phyloP scores from a whole-genome alignment of 2,329 filamentous ascomycete genomes.

The Bipolaris zeicola region DNA sequence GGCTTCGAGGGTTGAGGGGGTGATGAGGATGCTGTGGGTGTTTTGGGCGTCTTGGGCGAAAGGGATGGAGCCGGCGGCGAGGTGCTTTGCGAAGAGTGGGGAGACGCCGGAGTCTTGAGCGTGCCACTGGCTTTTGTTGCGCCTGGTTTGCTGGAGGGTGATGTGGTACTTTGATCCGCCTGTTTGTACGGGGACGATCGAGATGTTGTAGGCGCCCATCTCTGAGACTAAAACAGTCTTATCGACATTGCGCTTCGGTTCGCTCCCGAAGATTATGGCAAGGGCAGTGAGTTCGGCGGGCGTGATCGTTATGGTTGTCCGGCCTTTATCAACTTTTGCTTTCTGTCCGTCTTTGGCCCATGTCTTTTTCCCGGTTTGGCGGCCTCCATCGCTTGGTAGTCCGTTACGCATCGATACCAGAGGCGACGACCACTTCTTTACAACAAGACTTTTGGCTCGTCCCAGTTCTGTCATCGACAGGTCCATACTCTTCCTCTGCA shows the following conservation, averaged over 20 bases:
- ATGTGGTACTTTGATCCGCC: constrained; percentile 28
- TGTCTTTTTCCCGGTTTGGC: constrained; percentile 11
- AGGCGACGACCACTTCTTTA: constrained; percentile 20
- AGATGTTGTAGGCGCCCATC: constrained; percentile 37
- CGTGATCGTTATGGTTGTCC: constrained; percentile 24
- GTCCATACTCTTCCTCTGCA: constrained; percentile 28
- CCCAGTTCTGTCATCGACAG: constrained; percentile 22
- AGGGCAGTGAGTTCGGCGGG: constrained; percentile 35
- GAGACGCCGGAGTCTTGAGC: constrained; percentile 34
- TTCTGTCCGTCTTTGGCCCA: constrained; percentile 38
- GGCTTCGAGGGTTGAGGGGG: constrained; percentile 24
- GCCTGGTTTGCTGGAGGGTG: constrained; percentile 32
- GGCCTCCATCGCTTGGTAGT: constrained; percentile 8
- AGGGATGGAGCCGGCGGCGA: constrained; percentile 39
- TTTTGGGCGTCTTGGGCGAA: constrained; percentile 26
- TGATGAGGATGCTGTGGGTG: constrained; percentile 36
- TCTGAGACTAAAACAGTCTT: constrained; percentile 5
- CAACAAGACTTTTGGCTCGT: constrained; percentile 21
- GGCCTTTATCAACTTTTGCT: constrained; percentile 22
- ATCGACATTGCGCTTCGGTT: constrained; percentile 11
- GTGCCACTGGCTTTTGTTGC: constrained; percentile 29
- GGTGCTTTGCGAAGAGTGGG: constrained; percentile 41
- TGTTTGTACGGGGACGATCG: constrained; percentile 19
- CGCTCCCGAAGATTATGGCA: constrained; percentile 36
- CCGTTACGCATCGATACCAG: constrained; percentile 22